Percentiles rank a stretch among this genome's conserved stretches.
Evolutionary conservation across 805 yeast genomes (phyloP).

Genomic region (Metschnikowia gruessii): DNA sequence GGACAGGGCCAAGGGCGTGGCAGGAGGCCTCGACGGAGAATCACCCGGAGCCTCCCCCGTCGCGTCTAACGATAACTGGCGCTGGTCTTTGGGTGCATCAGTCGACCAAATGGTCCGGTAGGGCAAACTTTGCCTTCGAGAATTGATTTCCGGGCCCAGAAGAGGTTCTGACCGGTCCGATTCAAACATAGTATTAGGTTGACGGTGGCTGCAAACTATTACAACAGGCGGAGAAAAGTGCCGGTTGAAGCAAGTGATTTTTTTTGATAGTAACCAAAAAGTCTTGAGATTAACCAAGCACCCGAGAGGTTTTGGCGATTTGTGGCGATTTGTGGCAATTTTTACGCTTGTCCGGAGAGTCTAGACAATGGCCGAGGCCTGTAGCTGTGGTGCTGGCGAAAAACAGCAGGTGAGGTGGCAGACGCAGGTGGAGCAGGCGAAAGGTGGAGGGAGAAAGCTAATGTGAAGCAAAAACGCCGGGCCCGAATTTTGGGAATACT

Average conservation of each 20-base stretch:
- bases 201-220: constrained; percentile 6
- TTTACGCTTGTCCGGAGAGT: constrained; percentile 10
- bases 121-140: constrained; percentile 7
- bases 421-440: neutral
- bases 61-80: constrained; percentile 12
- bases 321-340: neutral
- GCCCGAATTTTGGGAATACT: too few species aligned
- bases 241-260: neutral
- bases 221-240: neutral
- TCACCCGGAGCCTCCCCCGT: neutral
- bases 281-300: too few species aligned
- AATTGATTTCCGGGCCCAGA: neutral
- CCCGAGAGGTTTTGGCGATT: neutral
- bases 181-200: constrained; percentile 3
- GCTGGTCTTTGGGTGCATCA: constrained; percentile 3
- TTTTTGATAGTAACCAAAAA: neutral
- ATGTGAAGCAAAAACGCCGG: too few species aligned
- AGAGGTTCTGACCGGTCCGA: constrained; percentile 2
- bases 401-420: constrained; percentile 8
- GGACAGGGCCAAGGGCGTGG: constrained; percentile 7
- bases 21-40: constrained; percentile 7
- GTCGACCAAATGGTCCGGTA: constrained; percentile 13
- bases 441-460: too few species aligned
- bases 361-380: constrained; percentile 15
- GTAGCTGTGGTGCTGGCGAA: constrained; percentile 13